phyloP scores from a whole-genome alignment of 2,329 filamentous ascomycete species.

The Nannizziopsis barbatae region DNA sequence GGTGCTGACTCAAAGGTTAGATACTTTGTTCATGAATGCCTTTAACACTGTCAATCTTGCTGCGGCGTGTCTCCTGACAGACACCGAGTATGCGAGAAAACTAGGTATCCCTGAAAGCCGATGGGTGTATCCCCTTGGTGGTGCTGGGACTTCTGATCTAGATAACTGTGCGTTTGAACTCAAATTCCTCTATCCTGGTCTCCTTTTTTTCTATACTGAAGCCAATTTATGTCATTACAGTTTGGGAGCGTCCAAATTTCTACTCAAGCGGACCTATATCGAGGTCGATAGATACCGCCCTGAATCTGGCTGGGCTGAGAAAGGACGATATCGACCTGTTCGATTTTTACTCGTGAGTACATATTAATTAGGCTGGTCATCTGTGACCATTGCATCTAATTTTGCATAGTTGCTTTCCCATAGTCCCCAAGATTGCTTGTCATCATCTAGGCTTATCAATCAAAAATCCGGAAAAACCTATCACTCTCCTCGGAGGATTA shows the following conservation, averaged over 20 bases:
- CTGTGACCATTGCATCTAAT: background rate
- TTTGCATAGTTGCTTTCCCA: conserved; percentile 51
- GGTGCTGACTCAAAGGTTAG: conserved; percentile 29
- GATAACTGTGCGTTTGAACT: conserved; percentile 38
- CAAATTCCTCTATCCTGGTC: background rate
- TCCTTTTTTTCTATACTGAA: background rate
- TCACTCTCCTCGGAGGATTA: conserved; percentile 54
- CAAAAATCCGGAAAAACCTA: conserved; percentile 37
- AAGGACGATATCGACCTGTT: conserved; percentile 47
- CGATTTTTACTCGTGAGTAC: conserved; percentile 51
- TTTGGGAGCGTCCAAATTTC: conserved; percentile 53
- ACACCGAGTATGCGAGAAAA: conserved; percentile 42
- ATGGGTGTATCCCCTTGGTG: conserved; percentile 55
- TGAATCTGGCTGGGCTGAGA: conserved; percentile 39
- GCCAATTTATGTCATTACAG: conserved; percentile 25
- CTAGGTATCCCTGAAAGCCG: conserved; percentile 45
- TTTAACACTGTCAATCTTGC: conserved; percentile 59
- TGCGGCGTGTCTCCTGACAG: conserved; percentile 50
- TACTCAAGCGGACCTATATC: conserved; percentile 49
- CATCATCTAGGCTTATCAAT: conserved; percentile 47
- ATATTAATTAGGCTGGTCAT: background rate
- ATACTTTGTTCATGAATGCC: conserved; percentile 59
- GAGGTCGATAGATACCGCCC: conserved; percentile 44
- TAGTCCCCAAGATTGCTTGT: conserved; percentile 56
- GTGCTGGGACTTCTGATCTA: conserved; percentile 50